Evolutionary conservation across 1,284 basidiomycete species (phyloP).

Genomic region (Ustilago shanxiensis): DNA sequence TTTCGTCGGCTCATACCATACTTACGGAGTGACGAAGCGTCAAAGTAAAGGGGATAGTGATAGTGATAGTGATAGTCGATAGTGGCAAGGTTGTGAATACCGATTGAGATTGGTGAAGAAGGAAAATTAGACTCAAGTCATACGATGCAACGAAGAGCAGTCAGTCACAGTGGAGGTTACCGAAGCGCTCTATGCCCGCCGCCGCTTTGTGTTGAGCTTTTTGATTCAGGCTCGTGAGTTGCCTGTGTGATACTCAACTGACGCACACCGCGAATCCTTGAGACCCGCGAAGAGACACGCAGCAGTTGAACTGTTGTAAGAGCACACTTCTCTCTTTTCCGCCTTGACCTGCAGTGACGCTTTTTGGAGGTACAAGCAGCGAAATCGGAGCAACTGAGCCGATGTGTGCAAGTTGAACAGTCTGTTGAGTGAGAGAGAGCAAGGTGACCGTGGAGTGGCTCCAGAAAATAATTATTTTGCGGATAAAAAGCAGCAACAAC

Average conservation of each 20-base stretch:
- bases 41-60: neutral
- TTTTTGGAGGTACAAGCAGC: neutral
- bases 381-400: slow-evolving; percentile 3
- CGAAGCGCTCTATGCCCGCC: neutral
- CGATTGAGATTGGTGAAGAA: neutral
- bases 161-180: slow-evolving; percentile 4
- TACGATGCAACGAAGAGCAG: neutral
- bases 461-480: too few species aligned
- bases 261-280: slow-evolving; percentile 9
- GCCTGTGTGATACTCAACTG: neutral
- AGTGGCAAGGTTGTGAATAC: neutral
- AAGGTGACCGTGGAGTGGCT: neutral
- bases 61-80: too few species aligned
- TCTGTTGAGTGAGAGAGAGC: too few species aligned
- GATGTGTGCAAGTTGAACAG: neutral
- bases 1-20: too few species aligned
- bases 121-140: neutral
- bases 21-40: neutral
- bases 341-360: neutral
- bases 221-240: neutral
- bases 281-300: neutral
- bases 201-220: neutral
- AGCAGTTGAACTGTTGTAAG: neutral
- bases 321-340: neutral
- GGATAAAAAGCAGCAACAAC: neutral